Evolutionary conservation across 2,329 filamentous ascomycete species (phyloP), one percentile per base, ranked within the genome.

Genomic region (Pseudogymnoascus sp.): DNA sequence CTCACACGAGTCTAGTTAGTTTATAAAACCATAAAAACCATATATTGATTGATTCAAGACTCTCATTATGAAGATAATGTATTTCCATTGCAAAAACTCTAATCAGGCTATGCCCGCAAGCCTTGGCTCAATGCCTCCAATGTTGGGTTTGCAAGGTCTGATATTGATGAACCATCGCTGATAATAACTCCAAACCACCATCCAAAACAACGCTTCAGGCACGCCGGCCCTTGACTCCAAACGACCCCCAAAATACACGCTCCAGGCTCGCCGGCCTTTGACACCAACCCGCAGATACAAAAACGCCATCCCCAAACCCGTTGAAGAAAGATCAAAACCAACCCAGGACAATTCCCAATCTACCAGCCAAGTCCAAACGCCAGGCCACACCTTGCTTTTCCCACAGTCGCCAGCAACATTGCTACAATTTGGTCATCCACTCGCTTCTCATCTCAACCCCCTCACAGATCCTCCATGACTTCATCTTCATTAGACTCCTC

Each of bases 261-360:
- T 21, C 21, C 21, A 54, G 26, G 44, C 44, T 54, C 44, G 26
- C 26, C 26, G 44, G 44, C 11, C n/a, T 26, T 6, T 15, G 26
- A 54, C 44, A 54, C 26, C 44, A 54, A 54, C n/a, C 44, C 8
- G 33, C 44, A 17, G n/a, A 31, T 54, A 54, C 44, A 54, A 54
- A 31, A 44, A 50, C n/a, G 44, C 44, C 26, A 54, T 17, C n/a
- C 44, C 26, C 7, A 11, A 54, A 31, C 2, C 26, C 44, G 26
- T 26, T 31, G 26, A 54, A 17, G 8, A 54, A 24, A 26, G 7
- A 54, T 11, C 44, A 26, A 6, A 26, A 3, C 10, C 40, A 44
- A 44, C 10, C 40, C 11, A 44, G 4, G n/a, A 3, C 13, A 26
- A 54, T 31, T 1, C 26, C 13, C 24, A 31, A 50, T 9, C 44